A percentile compares a stretch with the other conserved stretches of the same genome.
Conservation (phyloP, 495 filamentous ascomycete genomes). For the Penicillium malachiteum region DNA sequence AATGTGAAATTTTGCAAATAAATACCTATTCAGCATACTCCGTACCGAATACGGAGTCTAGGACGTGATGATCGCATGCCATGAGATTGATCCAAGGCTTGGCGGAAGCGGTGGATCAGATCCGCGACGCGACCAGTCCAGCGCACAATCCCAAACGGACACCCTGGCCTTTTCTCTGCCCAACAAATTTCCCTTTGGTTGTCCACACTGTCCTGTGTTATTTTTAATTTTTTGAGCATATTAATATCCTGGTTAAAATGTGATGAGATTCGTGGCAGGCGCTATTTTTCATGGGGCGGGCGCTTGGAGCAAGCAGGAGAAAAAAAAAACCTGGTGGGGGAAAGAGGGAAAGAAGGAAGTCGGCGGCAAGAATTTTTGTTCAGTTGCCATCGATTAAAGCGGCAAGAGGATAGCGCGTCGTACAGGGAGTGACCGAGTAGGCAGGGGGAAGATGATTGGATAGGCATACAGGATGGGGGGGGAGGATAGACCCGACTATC, state of each 20-base stretch:
- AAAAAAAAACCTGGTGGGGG: conserved; percentile 3
- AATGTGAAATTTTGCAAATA: not conserved
- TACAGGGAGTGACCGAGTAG: conserved; percentile 29
- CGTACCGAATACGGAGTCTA: not conserved
- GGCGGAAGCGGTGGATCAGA: conserved; percentile 21
- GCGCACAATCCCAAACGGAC: conserved; percentile 19
- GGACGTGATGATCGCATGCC: conserved; percentile 21
- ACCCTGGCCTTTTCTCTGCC: conserved; percentile 23
- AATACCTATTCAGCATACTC: conserved; percentile 14
- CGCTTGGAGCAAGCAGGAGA: conserved; percentile 2
- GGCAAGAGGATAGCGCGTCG: conserved; percentile 38
- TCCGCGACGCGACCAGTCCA: conserved; percentile 19
- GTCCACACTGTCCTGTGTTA: too few species aligned
- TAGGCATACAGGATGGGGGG: conserved; percentile 7
- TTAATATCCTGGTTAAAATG: not conserved
- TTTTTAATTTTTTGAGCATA: not conserved
- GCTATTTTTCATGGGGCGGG: not conserved
- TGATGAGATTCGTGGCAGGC: not conserved
- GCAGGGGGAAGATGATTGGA: conserved; percentile 35
- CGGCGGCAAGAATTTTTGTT: conserved; percentile 41
- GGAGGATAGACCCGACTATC: conserved; percentile 22
- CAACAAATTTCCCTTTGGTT: not conserved
- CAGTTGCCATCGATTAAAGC: conserved; percentile 43
- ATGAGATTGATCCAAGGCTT: conserved; percentile 26
- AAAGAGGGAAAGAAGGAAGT: conserved; percentile 28